Percentiles rank a stretch among this genome's conserved stretches.
phyloP scores from a whole-genome alignment of 1,139 yeast genomes.

The Williopsis jadinii region DNA sequence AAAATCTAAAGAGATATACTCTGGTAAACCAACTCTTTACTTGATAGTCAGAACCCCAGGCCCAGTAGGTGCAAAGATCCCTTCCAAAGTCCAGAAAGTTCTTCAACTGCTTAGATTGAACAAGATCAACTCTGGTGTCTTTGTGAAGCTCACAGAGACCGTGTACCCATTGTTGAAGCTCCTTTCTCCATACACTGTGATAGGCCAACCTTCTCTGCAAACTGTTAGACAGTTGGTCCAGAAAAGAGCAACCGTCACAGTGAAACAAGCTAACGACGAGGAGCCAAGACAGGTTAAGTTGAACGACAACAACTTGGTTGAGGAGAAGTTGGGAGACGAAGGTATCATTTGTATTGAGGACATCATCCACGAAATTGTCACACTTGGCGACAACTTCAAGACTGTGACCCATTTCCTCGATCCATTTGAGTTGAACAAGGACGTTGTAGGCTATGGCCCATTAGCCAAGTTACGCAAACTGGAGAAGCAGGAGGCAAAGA shows the following conservation, averaged over 20 bases:
- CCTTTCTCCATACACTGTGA: constrained; percentile 63
- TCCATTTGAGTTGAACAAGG: constrained; percentile 65
- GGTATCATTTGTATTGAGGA: constrained; percentile 79
- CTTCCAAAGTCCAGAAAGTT: constrained; percentile 56
- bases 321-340: constrained; percentile 59
- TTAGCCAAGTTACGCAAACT: constrained; percentile 31
- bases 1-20: constrained; percentile 28
- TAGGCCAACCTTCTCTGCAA: constrained; percentile 65
- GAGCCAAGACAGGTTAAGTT: constrained; percentile 35
- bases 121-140: constrained; percentile 60
- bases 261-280: constrained; percentile 31
- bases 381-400: constrained; percentile 58
- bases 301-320: constrained; percentile 69
- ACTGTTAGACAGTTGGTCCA: constrained; percentile 68
- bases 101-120: constrained; percentile 52
- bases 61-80: constrained; percentile 60
- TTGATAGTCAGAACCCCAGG: constrained; percentile 59
- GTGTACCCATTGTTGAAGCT: constrained; percentile 56
- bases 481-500: constrained; percentile 29
- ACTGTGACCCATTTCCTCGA: constrained; percentile 52
- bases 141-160: constrained; percentile 51
- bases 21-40: constrained; percentile 43
- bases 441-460: constrained; percentile 65
- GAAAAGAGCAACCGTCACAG: constrained; percentile 59
- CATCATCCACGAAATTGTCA: constrained; percentile 59